phyloP scores from a whole-genome alignment of 1,284 basidiomycete genomes.

The Pisolithus thermaeus region DNA sequence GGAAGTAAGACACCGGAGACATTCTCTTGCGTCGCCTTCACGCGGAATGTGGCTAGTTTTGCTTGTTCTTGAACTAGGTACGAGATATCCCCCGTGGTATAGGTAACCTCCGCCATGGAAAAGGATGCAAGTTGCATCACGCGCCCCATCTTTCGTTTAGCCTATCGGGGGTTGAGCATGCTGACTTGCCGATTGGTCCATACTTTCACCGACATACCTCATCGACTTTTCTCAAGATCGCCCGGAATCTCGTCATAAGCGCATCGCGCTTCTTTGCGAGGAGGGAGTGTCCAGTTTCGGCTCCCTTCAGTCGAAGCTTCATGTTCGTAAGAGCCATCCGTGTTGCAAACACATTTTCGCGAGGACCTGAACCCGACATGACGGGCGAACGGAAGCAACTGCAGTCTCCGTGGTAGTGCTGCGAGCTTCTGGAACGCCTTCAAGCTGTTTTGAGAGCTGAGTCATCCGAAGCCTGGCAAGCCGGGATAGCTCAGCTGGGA shows the following conservation, averaged over 20 bases:
- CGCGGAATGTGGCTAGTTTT: slow-evolving; percentile 88
- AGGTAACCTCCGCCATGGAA: slow-evolving; percentile 97
- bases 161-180: slow-evolving; percentile 42
- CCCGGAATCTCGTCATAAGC: slow-evolving; percentile 86
- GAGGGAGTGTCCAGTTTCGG: slow-evolving; percentile 95
- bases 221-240: slow-evolving; percentile 88
- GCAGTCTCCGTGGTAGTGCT: background rate
- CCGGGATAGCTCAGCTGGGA: slow-evolving; percentile 72
- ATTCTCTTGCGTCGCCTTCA: slow-evolving; percentile 96
- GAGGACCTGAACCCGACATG: slow-evolving; percentile 86
- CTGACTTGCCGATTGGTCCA: background rate
- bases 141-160: slow-evolving; percentile 97
- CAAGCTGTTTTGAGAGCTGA: background rate
- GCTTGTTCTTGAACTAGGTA: slow-evolving; percentile 93
- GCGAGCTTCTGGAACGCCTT: background rate
- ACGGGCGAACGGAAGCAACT: slow-evolving; percentile 4
- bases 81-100: slow-evolving; percentile 94
- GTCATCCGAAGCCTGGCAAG: slow-evolving; percentile 6
- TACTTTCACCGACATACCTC: slow-evolving; percentile 54
- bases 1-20: slow-evolving; percentile 98
- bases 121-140: slow-evolving; percentile 99
- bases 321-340: slow-evolving; percentile 94
- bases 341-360: slow-evolving; percentile 92
- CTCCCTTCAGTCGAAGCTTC: slow-evolving; percentile 90
- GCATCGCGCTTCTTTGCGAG: slow-evolving; percentile 98